phyloP scores from a whole-genome alignment of 768 basidiomycete species.

The Auricularia heimuer region DNA sequence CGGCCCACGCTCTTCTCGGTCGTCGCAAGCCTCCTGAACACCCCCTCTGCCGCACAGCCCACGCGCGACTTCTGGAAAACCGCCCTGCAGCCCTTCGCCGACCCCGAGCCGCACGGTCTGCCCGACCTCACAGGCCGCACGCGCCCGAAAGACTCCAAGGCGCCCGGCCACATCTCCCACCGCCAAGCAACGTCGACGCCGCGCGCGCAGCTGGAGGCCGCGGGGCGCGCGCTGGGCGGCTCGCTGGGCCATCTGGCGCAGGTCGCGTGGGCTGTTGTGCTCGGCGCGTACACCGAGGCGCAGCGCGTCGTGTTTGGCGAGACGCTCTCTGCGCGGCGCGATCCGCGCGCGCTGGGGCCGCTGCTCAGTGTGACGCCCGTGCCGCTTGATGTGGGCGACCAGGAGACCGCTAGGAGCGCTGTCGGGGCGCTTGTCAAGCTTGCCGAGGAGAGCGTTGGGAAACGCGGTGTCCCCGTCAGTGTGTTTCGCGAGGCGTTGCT shows the following conservation, averaged over 20 bases:
- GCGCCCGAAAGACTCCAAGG: background rate
- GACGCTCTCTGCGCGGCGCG: background rate
- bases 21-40: background rate
- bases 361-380: background rate
- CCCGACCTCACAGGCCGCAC: background rate
- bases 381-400: background rate
- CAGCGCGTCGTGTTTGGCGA: background rate
- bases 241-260: background rate
- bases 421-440: background rate
- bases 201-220: background rate
- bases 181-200: background rate
- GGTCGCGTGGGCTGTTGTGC: background rate
- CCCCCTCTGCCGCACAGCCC: background rate
- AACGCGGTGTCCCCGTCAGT: background rate
- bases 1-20: background rate
- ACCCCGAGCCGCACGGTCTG: background rate
- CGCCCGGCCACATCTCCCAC: background rate
- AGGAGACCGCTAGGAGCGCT: background rate
- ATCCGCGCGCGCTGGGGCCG: background rate
- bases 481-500: background rate
- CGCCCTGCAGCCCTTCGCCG: background rate
- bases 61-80: background rate
- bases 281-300: background rate
- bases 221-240: background rate
- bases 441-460: background rate